Conservation (phyloP, 306 rosid genomes). For the Acmispon strigosus region DNA sequence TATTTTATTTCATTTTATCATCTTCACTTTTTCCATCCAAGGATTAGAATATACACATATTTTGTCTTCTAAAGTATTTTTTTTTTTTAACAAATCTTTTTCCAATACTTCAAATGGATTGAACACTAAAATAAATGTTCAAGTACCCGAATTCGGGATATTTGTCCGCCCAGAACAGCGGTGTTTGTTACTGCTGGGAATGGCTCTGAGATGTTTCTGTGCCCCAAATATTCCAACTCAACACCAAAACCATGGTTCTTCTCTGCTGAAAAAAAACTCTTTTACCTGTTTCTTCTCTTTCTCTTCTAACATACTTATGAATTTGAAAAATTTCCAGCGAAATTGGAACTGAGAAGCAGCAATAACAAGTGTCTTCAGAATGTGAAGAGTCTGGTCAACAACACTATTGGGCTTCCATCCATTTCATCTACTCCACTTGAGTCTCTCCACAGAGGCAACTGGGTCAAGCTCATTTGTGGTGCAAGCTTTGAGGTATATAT, state of each 20-base stretch:
- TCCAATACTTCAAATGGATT: no score
- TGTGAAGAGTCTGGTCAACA: constrained; percentile 18
- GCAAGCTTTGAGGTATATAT: constrained; percentile 69
- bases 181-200: not conserved
- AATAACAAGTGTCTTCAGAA: not conserved
- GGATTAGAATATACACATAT: no score
- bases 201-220: constrained; percentile 43
- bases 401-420: constrained; percentile 17
- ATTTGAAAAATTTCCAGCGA: not conserved
- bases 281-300: not conserved
- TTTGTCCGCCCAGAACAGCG: not conserved
- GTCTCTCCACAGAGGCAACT: constrained; percentile 36
- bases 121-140: no score
- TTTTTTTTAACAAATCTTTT: no score
- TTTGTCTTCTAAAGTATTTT: no score
- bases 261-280: not conserved
- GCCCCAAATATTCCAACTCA: constrained; percentile 17
- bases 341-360: not conserved
- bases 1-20: no score
- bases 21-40: no score
- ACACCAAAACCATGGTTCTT: constrained; percentile 21
- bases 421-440: constrained; percentile 43
- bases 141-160: no score
- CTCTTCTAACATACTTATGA: not conserved
- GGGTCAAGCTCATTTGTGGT: constrained; percentile 50